Evolutionary conservation across 1,284 basidiomycete genomes (phyloP), one percentile per base, ranked within the genome.

Genomic region (Sporisorium reilianum): DNA sequence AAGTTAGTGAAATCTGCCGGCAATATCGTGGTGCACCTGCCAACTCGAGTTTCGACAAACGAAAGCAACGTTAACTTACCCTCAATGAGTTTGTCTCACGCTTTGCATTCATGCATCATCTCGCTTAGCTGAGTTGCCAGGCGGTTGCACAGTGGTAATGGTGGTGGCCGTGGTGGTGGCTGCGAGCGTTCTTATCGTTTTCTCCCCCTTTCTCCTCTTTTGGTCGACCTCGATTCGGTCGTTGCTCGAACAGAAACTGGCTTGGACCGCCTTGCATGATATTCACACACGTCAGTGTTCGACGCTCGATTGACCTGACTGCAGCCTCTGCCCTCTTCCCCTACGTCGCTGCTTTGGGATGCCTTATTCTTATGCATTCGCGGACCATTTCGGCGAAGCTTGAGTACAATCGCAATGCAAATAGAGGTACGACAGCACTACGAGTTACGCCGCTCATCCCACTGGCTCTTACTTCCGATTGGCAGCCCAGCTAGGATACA

Each of bases 111-210:
- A 34, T 59, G 56, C 62, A 57, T 42, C 44, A 44, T 30, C 62
- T 64, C 55, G 62, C 62, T 64, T 57, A 44, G 51, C 55, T 22
- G 36, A 28, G 49, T 63, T 44, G 36, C 16, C 36, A 12, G 32
- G 11, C 32, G 9, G 9, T n/a, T 38, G 36, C 36, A 5, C 16
- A 23, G 25, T n/a, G n/a, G n/a, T n/a, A n/a, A n/a, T n/a, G n/a
- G n/a, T n/a, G n/a, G n/a, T n/a, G n/a, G n/a, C n/a, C n/a, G n/a
- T n/a, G n/a, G n/a, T n/a, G n/a, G n/a, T n/a, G n/a, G n/a, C n/a
- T n/a, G n/a, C n/a, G n/a, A n/a, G n/a, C n/a, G n/a, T n/a, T n/a
- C n/a, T n/a, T n/a, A n/a, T n/a, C n/a, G n/a, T n/a, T n/a, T n/a
- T n/a, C n/a, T n/a, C n/a, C n/a, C n/a, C 18, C 18, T 41, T 41